A percentile compares a stretch with the other conserved stretches of the same genome.
phyloP scores from a whole-genome alignment of 2,329 filamentous ascomycete genomes.

The Cytospora paraplurivora region DNA sequence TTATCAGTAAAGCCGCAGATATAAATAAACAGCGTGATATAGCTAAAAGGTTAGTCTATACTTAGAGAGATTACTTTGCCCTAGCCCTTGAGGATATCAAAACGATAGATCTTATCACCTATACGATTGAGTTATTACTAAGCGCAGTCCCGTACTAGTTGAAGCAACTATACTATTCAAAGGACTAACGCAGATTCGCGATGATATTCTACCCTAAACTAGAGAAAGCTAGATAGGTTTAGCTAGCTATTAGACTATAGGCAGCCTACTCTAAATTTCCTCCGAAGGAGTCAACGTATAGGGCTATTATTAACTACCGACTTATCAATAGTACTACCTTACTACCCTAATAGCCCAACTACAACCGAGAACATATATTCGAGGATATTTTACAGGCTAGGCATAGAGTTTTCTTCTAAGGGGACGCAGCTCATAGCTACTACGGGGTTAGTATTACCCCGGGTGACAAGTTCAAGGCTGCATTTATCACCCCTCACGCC shows the following conservation, averaged over 20 bases:
- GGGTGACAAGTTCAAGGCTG: background rate
- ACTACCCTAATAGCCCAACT: background rate
- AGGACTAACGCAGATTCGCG: background rate
- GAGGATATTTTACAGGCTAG: background rate
- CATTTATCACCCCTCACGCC: background rate
- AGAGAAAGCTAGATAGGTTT: background rate
- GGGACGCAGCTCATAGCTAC: background rate
- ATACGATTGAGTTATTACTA: background rate
- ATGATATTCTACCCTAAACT: background rate
- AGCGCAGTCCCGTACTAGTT: background rate
- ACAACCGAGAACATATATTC: background rate
- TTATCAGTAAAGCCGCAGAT: too few species aligned
- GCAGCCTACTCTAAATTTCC: background rate
- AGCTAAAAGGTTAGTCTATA: background rate
- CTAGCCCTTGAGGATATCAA: background rate
- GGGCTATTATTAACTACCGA: background rate
- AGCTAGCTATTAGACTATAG: background rate
- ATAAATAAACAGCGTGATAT: background rate
- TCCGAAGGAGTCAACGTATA: background rate
- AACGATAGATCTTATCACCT: background rate
- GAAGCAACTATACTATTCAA: background rate
- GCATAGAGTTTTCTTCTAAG: conserved; percentile 1
- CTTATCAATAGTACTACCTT: background rate
- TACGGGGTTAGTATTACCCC: background rate
- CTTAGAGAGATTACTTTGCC: background rate